Conservation (phyloP, 495 filamentous ascomycete species). For the Terfezia claveryi region DNA sequence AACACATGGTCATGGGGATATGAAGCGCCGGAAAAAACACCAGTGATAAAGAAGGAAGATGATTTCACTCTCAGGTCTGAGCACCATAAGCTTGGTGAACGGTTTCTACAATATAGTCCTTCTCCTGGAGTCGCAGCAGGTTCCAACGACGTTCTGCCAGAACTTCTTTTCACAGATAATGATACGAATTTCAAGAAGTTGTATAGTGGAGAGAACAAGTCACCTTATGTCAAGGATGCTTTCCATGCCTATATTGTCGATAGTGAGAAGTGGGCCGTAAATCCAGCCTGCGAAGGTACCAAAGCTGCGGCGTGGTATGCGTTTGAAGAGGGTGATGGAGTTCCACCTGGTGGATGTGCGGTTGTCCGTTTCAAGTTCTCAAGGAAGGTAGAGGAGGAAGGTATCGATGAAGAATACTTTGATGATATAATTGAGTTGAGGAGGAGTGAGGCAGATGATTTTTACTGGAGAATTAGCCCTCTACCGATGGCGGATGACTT, state of each 20-base stretch:
- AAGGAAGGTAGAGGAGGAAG: slow-evolving; percentile 12
- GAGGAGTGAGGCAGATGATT: slow-evolving; percentile 75
- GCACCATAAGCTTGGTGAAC: slow-evolving; percentile 56
- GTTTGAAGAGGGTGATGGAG: slow-evolving; percentile 72
- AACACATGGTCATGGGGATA: slow-evolving; percentile 92
- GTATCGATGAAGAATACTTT: slow-evolving; percentile 70
- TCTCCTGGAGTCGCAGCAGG: slow-evolving; percentile 62
- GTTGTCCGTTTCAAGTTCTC: slow-evolving; percentile 85
- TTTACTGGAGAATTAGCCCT: slow-evolving; percentile 81
- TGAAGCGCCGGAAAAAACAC: slow-evolving; percentile 49
- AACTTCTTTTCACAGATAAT: slow-evolving; percentile 81
- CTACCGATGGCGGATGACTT: slow-evolving; percentile 87
- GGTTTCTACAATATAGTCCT: slow-evolving; percentile 68
- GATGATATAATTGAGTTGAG: slow-evolving; percentile 79
- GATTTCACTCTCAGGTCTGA: slow-evolving; percentile 47
- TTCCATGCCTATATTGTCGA: slow-evolving; percentile 79
- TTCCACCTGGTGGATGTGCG: slow-evolving; percentile 74
- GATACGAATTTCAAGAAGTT: slow-evolving; percentile 67
- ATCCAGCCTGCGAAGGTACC: slow-evolving; percentile 58
- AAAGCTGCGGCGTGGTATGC: slow-evolving; percentile 82
- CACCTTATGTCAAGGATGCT: slow-evolving; percentile 80
- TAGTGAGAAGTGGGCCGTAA: slow-evolving; percentile 54
- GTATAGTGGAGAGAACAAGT: slow-evolving; percentile 52
- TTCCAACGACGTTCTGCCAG: slow-evolving; percentile 60
- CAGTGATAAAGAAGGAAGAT: slow-evolving; percentile 39